phyloP scores from a whole-genome alignment of 2,329 filamentous ascomycete genomes.

The Zopfia rhizophila region DNA sequence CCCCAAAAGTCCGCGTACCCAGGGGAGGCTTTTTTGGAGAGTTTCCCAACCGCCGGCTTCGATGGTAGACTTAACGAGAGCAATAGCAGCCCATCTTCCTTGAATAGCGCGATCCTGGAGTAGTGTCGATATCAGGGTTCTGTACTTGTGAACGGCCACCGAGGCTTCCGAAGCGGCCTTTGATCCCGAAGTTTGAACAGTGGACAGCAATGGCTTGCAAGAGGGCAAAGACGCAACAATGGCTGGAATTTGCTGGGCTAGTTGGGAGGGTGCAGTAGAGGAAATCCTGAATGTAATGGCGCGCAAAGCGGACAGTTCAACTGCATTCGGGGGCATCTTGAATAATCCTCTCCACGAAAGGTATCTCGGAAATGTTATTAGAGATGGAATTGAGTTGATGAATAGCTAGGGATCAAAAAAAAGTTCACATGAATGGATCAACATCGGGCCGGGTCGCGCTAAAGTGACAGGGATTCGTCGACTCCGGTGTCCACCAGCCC shows the following conservation, averaged over 20 bases:
- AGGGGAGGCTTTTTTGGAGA: constrained; percentile 75
- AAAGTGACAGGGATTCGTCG: too few species aligned
- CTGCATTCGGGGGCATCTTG: constrained; percentile 37
- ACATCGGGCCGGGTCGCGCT: constrained; percentile 31
- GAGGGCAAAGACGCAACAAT: constrained; percentile 68
- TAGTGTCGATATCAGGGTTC: constrained; percentile 79
- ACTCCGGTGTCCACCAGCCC: too few species aligned
- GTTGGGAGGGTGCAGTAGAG: constrained; percentile 75
- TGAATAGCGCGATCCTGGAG: constrained; percentile 79
- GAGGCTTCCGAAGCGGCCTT: constrained; percentile 73
- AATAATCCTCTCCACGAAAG: too few species aligned
- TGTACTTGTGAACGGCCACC: constrained; percentile 82
- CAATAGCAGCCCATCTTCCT: constrained; percentile 80
- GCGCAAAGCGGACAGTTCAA: constrained; percentile 43
- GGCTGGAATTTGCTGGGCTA: constrained; percentile 77
- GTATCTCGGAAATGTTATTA: too few species aligned
- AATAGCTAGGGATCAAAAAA: constrained; percentile 41
- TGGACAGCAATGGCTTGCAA: constrained; percentile 70
- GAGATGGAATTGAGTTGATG: too few species aligned
- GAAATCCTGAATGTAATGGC: constrained; percentile 74
- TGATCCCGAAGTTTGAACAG: constrained; percentile 64
- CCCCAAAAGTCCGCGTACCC: constrained; percentile 79
- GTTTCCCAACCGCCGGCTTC: constrained; percentile 88
- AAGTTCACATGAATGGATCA: constrained; percentile 31
- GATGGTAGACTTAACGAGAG: constrained; percentile 81